A percentile compares a stretch with the other conserved stretches of the same genome.
Conservation (phyloP, 805 yeast species). For the Metschnikowia anglica region DNA sequence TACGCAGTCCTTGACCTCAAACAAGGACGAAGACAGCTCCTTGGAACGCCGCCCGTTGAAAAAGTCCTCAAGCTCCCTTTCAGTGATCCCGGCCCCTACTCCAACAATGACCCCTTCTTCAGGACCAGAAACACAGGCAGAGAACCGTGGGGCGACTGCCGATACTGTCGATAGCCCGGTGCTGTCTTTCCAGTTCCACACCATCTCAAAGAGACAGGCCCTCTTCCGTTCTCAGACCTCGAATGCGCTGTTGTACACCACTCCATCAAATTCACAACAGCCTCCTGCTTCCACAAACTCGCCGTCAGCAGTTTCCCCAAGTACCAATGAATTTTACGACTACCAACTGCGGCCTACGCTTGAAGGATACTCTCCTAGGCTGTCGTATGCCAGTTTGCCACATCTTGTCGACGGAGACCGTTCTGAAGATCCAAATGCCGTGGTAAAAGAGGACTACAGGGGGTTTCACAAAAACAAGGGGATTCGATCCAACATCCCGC, state of each 20-base stretch:
- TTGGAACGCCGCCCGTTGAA: not conserved
- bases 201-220: constrained; percentile 3
- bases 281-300: not conserved
- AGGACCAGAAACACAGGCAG: no score
- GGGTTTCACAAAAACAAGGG: constrained; percentile 41
- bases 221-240: constrained; percentile 8
- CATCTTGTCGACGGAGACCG: constrained; percentile 2
- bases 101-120: not conserved
- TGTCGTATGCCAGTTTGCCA: constrained; percentile 15
- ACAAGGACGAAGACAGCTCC: no score
- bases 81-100: not conserved
- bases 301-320: constrained; percentile 10
- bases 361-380: constrained; percentile 19
- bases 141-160: no score
- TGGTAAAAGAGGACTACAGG: constrained; percentile 29
- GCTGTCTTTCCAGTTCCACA: constrained; percentile 13
- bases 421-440: not conserved
- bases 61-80: not conserved
- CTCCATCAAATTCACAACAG: constrained; percentile 1
- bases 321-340: constrained; percentile 10
- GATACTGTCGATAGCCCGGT: constrained; percentile 5
- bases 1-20: no score
- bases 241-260: constrained; percentile 4
- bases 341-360: constrained; percentile 6
- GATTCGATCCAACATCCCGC: constrained; percentile 39